Evolutionary conservation across 805 yeast genomes (phyloP), one percentile per base, ranked within the genome.

Genomic region (Candida boidinii): DNA sequence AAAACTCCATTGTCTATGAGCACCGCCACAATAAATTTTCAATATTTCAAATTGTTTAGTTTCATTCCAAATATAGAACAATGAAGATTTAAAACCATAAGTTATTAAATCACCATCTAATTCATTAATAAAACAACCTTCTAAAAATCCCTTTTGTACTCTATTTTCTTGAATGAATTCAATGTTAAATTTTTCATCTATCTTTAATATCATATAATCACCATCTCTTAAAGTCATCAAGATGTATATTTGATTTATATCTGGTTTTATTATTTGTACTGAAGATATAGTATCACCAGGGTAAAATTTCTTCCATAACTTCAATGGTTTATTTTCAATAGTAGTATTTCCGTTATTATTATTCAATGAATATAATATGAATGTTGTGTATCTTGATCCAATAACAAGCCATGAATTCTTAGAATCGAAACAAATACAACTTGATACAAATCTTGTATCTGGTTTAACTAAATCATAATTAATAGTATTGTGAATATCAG

Each of bases 11-110:
- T 74, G 71, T 38, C 97, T 67, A 51, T 88, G 96, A 3, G 92
- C 73, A 3, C 97, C 97, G 18, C 97, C 97, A 54, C 97, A 92
- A 11, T 67, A 55, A 39, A 77, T 85, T 36, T 76, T 70, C 30
- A 72, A 62, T 2, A 85, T 51, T 51, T 87, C 95, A 33, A 67
- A 64, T 43, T 83, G 87, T 27, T 68, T 62, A 2, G 87, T 73
- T 47, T 85, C 95, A 52, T 88, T 85, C 78, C 86, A 86, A 16
- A 85, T 54, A 46, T 79, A 81, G 48, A 90, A 87, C 31, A 68
- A 60, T 31, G 79, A 79, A 2, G 92, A 84, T 44, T 77, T 75
- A 65, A 92, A 90, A 1, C 97, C 97, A 53, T 74, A 84, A 3
- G 83, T 54, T 2, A 82, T 54, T 24, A 79, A 55, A 26, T 76